Evolutionary conservation across 208 protist species (phyloP).

Genomic region (Acanthamoeba healyi): DNA sequence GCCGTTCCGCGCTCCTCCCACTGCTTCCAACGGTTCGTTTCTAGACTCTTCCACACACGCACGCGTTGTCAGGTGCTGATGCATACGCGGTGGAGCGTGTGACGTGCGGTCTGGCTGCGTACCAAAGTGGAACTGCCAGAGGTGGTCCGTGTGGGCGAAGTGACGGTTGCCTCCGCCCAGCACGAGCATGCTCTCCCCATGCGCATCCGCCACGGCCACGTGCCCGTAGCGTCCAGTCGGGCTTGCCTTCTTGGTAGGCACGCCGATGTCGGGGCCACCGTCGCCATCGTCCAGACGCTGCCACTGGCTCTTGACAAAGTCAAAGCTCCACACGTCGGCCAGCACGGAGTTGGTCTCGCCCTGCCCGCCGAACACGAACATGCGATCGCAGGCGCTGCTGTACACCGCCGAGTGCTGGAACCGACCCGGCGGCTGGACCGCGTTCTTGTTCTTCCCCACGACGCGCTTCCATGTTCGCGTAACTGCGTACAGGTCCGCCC

Average conservation of each 20-base stretch:
- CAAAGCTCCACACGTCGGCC: slow-evolving; percentile 48
- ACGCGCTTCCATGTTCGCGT: background rate
- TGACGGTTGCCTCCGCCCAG: background rate
- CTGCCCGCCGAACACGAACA: slow-evolving; percentile 51
- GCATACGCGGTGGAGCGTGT: background rate
- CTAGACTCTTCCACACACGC: no score
- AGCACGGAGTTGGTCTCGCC: background rate
- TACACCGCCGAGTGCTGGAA: slow-evolving; percentile 43
- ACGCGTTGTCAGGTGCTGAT: no score
- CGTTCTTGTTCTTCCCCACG: background rate
- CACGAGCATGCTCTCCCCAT: slow-evolving; percentile 8
- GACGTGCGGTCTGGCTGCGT: background rate
- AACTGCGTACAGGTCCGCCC: background rate
- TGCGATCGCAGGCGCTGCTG: background rate
- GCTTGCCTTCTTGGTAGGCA: no score
- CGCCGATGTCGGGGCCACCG: no score
- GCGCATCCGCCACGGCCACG: background rate
- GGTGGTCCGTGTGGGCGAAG: background rate
- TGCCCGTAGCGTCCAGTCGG: slow-evolving; percentile 4
- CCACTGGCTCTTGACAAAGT: slow-evolving; percentile 30
- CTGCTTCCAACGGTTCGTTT: background rate
- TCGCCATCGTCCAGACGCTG: background rate
- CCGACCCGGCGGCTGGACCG: background rate
- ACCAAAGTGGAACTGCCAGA: slow-evolving; percentile 57
- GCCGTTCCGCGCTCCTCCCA: slow-evolving; percentile 7